Evolutionary conservation across 163 green algal genomes (phyloP), one percentile per base, ranked within the genome.

Genomic region (Chloroidium sp.): DNA sequence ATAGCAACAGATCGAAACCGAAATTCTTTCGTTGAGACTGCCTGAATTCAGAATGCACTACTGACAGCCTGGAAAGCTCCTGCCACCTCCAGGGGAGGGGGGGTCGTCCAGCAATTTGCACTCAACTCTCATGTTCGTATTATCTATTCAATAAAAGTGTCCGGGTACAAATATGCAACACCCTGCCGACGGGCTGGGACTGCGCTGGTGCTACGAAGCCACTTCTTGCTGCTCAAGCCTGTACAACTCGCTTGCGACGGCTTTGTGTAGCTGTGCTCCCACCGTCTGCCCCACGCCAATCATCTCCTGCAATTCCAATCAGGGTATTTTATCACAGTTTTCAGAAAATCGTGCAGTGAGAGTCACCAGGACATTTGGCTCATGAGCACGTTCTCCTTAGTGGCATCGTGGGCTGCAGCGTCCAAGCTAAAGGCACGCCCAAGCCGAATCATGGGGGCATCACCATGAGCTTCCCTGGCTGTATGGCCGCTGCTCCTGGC

Each of bases 291-390:
- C 77, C 3, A 75, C 12, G 1, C 4, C 77, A 36, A 80, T 13
- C 77, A 80, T 80, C 36, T 75, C 77, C 77, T 80, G 77, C 57
- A 62, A 57, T 2, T 58, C 36, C 69, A 36, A 76, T 72, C 67
- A 72, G 67, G 6, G 10, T 10, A 72, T 72, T n/a, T 6, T 6
- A 72, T 10, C 67, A 72, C 67, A 10, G 6, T n/a, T n/a, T 6
- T 6, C 67, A n/a, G 67, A 6, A 72, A n/a, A 10, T n/a, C 6
- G 67, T 10, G 6, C 6, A 6, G 10, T 72, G 6, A 6, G 10
- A 72, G 67, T 10, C 67, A 72, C 6, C 67, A 72, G 10, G 67
- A 59, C 69, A 76, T 10, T 4, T 60, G 14, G 69, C 14, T 60
- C 69, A 76, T 14, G 14, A 10, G 6, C 8, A 76, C 3, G 14